Percentiles rank a stretch among this genome's conserved stretches.
Conservation (phyloP, 805 yeast species). For the Yamadazyma insecticola region DNA sequence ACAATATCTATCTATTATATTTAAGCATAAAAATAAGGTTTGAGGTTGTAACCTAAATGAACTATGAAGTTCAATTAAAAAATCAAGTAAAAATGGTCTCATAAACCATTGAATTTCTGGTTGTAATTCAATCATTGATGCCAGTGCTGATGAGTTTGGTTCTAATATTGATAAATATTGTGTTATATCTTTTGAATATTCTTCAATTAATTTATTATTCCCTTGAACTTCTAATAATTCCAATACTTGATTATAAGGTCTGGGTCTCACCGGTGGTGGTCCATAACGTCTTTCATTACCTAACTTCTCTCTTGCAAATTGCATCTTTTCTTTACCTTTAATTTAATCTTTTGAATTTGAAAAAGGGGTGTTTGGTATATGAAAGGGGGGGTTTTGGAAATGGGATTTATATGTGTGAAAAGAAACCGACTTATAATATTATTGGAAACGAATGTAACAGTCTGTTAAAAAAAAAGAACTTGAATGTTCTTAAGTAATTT, state of each 20-base stretch:
- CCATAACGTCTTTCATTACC: constrained; percentile 6
- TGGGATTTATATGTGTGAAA: no score
- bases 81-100: constrained; percentile 43
- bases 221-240: constrained; percentile 46
- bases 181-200: constrained; percentile 38
- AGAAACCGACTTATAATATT: no score
- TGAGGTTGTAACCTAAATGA: constrained; percentile 38
- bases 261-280: constrained; percentile 25
- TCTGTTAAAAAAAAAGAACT: no score
- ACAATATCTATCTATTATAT: constrained; percentile 44
- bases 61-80: constrained; percentile 40
- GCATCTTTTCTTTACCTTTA: no score
- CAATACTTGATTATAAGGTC: constrained; percentile 37
- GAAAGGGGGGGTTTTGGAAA: no score
- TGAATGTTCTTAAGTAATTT: no score
- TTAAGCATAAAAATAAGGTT: constrained; percentile 39
- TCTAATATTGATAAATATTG: constrained; percentile 39
- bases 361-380: no score
- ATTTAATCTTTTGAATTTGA: no score
- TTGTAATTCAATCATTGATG: constrained; percentile 49
- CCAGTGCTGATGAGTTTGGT: constrained; percentile 21
- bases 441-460: no score
- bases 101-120: constrained; percentile 47
- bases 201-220: constrained; percentile 38
- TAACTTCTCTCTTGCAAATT: neutral